A percentile compares a stretch with the other conserved stretches of the same genome.
These are phyloP conservation scores for Fusarium oligoseptatum DNA, from an alignment of 2,329 filamentous ascomycete species.

Conservation along the genomic window DNA sequence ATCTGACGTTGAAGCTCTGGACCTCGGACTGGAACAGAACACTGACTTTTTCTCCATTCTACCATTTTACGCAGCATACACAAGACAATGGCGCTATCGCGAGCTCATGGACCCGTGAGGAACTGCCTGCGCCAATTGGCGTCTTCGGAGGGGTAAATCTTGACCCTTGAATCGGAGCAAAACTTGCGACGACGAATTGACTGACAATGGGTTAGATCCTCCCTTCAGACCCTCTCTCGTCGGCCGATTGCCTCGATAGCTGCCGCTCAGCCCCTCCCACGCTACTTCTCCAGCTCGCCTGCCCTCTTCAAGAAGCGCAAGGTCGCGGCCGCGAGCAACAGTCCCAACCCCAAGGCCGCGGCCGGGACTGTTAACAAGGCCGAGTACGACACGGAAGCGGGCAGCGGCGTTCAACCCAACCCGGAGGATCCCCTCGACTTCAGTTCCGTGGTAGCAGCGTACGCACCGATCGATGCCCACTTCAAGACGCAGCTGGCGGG, in stretches of 20 bases:
- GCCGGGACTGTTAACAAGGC: conserved; percentile 34
- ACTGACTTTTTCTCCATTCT: neutral
- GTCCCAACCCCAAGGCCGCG: conserved; percentile 41
- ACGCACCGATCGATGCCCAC: conserved; percentile 57
- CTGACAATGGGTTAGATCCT: conserved; percentile 30
- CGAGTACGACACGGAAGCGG: conserved; percentile 29
- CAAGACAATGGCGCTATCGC: conserved; percentile 39
- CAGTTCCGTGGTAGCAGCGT: conserved; percentile 61
- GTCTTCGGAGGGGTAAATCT: conserved; percentile 41
- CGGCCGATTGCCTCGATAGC: conserved; percentile 19
- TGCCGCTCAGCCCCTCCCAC: conserved; percentile 24
- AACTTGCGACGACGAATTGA: conserved; percentile 20
- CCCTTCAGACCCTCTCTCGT: conserved; percentile 30
- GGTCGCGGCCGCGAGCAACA: conserved; percentile 49
- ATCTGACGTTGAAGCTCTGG: conserved; percentile 45
- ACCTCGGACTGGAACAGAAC: conserved; percentile 29
- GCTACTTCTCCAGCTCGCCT: conserved; percentile 49
- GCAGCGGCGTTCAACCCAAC: conserved; percentile 48
- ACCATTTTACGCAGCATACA: neutral
- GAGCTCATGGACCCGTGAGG: conserved; percentile 41
- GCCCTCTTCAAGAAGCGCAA: conserved; percentile 56
- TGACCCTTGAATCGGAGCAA: neutral
- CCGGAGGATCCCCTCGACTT: conserved; percentile 63
- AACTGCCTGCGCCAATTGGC: conserved; percentile 42
- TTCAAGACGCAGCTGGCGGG: conserved; percentile 59